Evolutionary conservation across 2,329 filamentous ascomycete genomes (phyloP).

Genomic region (Alternaria brassicicola): DNA sequence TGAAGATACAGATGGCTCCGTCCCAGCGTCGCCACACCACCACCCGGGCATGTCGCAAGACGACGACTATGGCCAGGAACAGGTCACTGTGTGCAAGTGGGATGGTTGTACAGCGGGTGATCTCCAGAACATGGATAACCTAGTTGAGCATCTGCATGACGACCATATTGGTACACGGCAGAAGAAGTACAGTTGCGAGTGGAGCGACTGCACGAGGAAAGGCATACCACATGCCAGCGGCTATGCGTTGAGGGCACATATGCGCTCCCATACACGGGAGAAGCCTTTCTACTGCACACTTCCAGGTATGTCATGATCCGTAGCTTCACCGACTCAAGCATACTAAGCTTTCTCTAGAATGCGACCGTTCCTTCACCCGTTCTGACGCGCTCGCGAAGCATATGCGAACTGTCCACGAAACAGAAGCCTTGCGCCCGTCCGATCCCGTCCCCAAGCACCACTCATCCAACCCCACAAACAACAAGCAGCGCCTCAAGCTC

Average conservation of each 20-base stretch:
- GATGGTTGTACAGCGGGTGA: conserved; percentile 57
- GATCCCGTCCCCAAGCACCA: conserved; percentile 73
- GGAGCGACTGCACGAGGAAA: conserved; percentile 87
- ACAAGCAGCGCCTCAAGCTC: conserved; percentile 53
- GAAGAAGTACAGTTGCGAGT: conserved; percentile 98
- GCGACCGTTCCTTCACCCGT: conserved; percentile 93
- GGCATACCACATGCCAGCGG: conserved; percentile 91
- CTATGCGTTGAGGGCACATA: conserved; percentile 94
- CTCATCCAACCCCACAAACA: conserved; percentile 54
- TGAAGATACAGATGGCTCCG: conserved; percentile 85
- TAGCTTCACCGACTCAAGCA: not conserved
- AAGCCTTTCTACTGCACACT: conserved; percentile 98
- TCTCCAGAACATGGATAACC: conserved; percentile 58
- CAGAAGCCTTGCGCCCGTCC: conserved; percentile 81
- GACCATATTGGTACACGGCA: conserved; percentile 92
- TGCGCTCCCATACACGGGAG: conserved; percentile 96
- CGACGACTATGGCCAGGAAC: conserved; percentile 52
- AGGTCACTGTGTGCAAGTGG: conserved; percentile 58
- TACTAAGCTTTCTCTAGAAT: conserved; percentile 66
- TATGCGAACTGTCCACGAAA: conserved; percentile 98
- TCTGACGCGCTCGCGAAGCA: conserved; percentile 97
- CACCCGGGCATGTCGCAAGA: conserved; percentile 51
- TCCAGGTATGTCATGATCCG: conserved; percentile 70
- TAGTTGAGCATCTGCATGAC: conserved; percentile 69
- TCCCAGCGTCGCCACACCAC: conserved; percentile 59